Conservation (phyloP, 23 red algal species). For the Gracilaria domingensis region DNA sequence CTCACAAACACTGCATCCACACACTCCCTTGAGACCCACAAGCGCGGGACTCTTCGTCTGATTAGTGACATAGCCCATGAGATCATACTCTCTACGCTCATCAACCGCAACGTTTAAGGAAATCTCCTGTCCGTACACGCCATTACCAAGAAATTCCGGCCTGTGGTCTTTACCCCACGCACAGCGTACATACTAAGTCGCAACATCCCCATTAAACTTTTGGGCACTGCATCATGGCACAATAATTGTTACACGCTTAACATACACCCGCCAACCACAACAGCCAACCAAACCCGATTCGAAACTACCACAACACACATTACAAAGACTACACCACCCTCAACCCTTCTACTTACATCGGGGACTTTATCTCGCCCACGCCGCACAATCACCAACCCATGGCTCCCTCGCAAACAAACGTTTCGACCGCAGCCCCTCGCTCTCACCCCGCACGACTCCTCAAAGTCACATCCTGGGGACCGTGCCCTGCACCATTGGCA, state of each 20-base stretch:
- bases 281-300: not conserved
- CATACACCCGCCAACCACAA: no score
- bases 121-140: slow-evolving; percentile 1
- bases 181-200: not conserved
- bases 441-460: not conserved
- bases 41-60: not conserved
- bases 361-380: no score
- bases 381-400: no score
- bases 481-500: not conserved
- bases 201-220: not conserved
- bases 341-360: no score
- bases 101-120: not conserved
- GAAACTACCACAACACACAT: not conserved
- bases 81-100: not conserved
- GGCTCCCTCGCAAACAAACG: not conserved
- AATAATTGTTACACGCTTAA: not conserved
- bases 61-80: not conserved
- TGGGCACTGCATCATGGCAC: not conserved
- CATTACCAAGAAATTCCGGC: not conserved
- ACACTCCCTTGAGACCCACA: not conserved
- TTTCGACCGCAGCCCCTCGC: not conserved
- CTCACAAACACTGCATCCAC: no score
- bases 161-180: not conserved
- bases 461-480: not conserved
- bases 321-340: no score